Percentiles rank a stretch among this genome's conserved stretches.
Conservation (phyloP, 2,329 filamentous ascomycete genomes). For the Botrytis aclada region DNA sequence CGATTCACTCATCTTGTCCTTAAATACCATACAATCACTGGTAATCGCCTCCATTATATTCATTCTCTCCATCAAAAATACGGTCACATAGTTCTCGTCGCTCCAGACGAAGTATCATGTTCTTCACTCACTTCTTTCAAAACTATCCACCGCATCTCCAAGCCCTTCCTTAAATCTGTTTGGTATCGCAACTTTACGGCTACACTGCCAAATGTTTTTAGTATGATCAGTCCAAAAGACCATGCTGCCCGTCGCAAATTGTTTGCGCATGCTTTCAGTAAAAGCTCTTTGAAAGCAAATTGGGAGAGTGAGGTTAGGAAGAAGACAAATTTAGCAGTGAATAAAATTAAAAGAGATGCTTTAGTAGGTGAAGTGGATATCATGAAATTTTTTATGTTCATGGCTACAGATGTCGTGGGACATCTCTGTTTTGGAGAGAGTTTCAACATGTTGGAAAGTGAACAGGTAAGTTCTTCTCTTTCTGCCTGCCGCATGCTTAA, state of each 20-base stretch:
- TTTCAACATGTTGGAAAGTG: constrained; percentile 50
- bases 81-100: not conserved
- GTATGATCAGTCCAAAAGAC: not conserved
- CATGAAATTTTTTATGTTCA: constrained; percentile 53
- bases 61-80: constrained; percentile 5
- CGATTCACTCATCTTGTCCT: not conserved
- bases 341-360: constrained; percentile 46
- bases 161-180: not conserved
- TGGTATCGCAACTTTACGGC: not conserved
- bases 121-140: not conserved
- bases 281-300: not conserved
- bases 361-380: constrained; percentile 43
- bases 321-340: constrained; percentile 42
- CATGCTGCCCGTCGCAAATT: constrained; percentile 1
- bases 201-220: not conserved
- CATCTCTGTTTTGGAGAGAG: constrained; percentile 55
- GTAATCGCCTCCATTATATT: not conserved
- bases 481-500: not conserved
- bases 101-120: not conserved
- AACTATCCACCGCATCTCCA: not conserved
- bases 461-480: constrained; percentile 41
- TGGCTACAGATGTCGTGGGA: constrained; percentile 53
- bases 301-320: constrained; percentile 5
- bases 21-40: not conserved
- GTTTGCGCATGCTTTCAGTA: not conserved